Evolutionary conservation across 2,329 filamentous ascomycete genomes (phyloP).

Genomic region (Zopfia rhizophila): DNA sequence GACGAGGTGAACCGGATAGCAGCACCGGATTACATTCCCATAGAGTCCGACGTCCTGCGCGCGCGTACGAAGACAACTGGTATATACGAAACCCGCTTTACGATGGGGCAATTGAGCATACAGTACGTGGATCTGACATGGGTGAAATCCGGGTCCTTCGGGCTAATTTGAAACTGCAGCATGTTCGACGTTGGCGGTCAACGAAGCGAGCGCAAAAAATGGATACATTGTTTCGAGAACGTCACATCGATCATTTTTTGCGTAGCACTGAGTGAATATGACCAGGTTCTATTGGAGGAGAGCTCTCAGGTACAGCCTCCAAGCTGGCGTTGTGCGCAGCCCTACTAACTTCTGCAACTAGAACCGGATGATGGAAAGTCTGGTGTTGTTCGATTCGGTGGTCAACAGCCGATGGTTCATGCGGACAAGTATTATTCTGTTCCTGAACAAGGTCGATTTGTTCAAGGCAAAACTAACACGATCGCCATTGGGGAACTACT

Average conservation of each 20-base stretch:
- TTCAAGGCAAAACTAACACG: slow-evolving; percentile 94
- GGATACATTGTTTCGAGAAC: slow-evolving; percentile 99
- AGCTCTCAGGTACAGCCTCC: slow-evolving; percentile 82
- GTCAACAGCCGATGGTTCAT: slow-evolving; percentile 99
- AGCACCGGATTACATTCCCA: slow-evolving; percentile 84
- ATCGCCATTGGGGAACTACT: slow-evolving; percentile 93
- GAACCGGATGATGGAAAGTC: slow-evolving; percentile 99
- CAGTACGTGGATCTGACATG: slow-evolving; percentile 72
- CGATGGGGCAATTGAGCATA: slow-evolving; percentile 98
- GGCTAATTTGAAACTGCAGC: slow-evolving; percentile 63
- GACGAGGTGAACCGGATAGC: slow-evolving; percentile 90
- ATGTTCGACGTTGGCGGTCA: slow-evolving; percentile 99
- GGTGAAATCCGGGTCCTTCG: slow-evolving; percentile 21
- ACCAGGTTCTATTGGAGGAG: slow-evolving; percentile 95
- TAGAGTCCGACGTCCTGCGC: slow-evolving; percentile 93
- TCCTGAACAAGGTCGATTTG: slow-evolving; percentile 98
- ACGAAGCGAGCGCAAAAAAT: slow-evolving; percentile 97
- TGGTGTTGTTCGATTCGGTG: slow-evolving; percentile 96
- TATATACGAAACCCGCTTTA: slow-evolving; percentile 98
- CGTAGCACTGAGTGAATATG: slow-evolving; percentile 96
- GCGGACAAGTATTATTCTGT: slow-evolving; percentile 97
- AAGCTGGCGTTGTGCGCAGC: slow-evolving; percentile 13
- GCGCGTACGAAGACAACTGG: slow-evolving; percentile 98
- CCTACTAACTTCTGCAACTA: slow-evolving; percentile 54
- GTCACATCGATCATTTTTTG: slow-evolving; percentile 99